These are phyloP conservation scores for Wickerhamiella nectarea DNA, from an alignment of 805 yeast species.

Conservation along the genomic window DNA sequence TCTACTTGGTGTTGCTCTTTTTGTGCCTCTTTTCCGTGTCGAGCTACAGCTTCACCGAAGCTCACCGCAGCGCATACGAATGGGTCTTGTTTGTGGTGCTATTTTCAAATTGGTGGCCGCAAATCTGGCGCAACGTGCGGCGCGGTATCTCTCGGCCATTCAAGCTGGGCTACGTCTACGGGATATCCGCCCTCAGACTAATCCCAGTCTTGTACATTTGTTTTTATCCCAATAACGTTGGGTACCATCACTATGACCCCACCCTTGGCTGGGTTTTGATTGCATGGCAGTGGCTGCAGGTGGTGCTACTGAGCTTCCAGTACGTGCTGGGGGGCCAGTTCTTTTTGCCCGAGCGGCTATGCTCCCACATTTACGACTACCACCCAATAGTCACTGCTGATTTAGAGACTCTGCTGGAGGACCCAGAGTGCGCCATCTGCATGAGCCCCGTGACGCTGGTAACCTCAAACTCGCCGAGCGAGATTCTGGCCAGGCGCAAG, in stretches of 20 bases:
- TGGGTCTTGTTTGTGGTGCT: slow-evolving; percentile 36
- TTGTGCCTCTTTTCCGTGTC: slow-evolving; percentile 45
- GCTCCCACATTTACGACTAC: slow-evolving; percentile 63
- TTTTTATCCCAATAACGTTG: slow-evolving; percentile 38
- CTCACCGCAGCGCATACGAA: slow-evolving; percentile 44
- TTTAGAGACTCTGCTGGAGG: slow-evolving; percentile 34
- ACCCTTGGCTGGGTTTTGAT: slow-evolving; percentile 34
- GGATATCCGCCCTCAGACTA: slow-evolving; percentile 48
- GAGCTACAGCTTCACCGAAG: slow-evolving; percentile 46
- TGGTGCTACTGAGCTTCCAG: slow-evolving; percentile 46
- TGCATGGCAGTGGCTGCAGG: slow-evolving; percentile 49
- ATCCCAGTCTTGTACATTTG: slow-evolving; percentile 54
- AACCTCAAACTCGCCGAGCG: slow-evolving; percentile 6
- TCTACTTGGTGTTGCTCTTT: slow-evolving; percentile 39
- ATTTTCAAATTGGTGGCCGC: slow-evolving; percentile 81
- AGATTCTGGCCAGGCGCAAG: slow-evolving; percentile 23
- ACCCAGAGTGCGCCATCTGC: slow-evolving; percentile 60
- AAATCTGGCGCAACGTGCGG: slow-evolving; percentile 60
- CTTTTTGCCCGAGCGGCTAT: slow-evolving; percentile 57
- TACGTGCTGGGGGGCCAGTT: slow-evolving; percentile 64
- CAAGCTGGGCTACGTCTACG: slow-evolving; percentile 61
- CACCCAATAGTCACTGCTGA: slow-evolving; percentile 57
- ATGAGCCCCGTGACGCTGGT: slow-evolving; percentile 59
- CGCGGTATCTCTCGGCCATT: slow-evolving; percentile 51
- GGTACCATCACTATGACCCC: slow-evolving; percentile 54